Conservation (phyloP, 805 yeast species). For the Myxozyma melibiosi region DNA sequence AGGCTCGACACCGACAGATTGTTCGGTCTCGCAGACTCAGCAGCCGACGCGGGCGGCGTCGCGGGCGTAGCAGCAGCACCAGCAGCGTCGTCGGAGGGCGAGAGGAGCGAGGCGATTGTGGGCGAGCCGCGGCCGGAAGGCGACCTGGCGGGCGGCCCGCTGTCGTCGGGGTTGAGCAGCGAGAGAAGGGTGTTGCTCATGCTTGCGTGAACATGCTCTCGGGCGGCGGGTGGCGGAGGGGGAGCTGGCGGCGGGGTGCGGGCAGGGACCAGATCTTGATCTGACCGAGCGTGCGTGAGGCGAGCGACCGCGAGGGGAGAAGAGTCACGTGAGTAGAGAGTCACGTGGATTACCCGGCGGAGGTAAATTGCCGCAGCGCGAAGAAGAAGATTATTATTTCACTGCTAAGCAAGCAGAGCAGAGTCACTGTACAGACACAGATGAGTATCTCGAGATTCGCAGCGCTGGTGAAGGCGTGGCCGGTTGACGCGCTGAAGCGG, state of each 20-base stretch:
- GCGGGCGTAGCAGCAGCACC: not conserved
- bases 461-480: conserved; percentile 21
- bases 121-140: not conserved
- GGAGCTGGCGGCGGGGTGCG: not conserved
- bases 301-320: not conserved
- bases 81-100: not conserved
- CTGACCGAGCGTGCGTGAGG: not conserved
- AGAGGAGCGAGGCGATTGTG: conserved; percentile 6
- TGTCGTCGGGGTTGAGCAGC: conserved; percentile 4
- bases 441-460: conserved; percentile 17
- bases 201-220: not conserved
- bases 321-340: not conserved
- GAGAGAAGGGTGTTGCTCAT: conserved; percentile 3
- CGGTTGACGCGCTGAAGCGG: conserved; percentile 21
- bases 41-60: not conserved
- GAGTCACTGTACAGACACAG: too few relatives aligned
- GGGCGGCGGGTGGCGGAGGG: not conserved
- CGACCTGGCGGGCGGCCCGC: not conserved
- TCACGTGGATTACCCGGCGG: not conserved
- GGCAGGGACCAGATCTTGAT: too few relatives aligned
- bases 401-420: too few relatives aligned
- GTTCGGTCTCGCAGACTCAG: not conserved
- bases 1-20: conserved; percentile 10
- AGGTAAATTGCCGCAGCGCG: too few relatives aligned
- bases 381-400: too few relatives aligned